Percentiles rank a stretch among this genome's conserved stretches.
Conservation (phyloP, 352 stramenopile genomes). For the Elongisporangium anandrum region DNA sequence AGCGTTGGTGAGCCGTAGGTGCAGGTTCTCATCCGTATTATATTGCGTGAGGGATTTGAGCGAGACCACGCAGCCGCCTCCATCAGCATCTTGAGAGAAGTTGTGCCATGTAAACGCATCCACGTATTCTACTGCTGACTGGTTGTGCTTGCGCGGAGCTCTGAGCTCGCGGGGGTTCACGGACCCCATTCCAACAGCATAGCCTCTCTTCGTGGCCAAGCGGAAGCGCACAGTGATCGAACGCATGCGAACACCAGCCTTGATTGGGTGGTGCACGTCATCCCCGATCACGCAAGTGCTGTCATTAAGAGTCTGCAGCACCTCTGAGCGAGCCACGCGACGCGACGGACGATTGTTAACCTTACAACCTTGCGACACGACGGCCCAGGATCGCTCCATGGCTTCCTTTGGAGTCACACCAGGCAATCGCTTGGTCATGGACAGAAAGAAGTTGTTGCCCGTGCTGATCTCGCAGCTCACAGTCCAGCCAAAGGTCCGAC, state of each 20-base stretch:
- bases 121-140: neutral
- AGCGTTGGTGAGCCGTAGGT: neutral
- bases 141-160: neutral
- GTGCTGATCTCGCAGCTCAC: neutral
- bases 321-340: neutral
- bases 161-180: conserved; percentile 28
- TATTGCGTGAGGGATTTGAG: neutral
- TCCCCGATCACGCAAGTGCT: conserved; percentile 29
- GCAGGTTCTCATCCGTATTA: neutral
- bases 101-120: neutral
- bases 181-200: conserved; percentile 23
- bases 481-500: neutral
- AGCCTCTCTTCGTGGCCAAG: conserved; percentile 24
- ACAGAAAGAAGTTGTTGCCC: neutral
- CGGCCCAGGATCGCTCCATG: neutral
- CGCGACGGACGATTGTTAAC: neutral
- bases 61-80: neutral
- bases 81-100: neutral
- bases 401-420: neutral
- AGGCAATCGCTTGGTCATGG: neutral
- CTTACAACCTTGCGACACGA: neutral
- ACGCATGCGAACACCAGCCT: conserved; percentile 31
- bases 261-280: conserved; percentile 33
- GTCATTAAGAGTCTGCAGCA: conserved; percentile 34
- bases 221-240: conserved; percentile 35